Percentiles rank a stretch among this genome's conserved stretches.
These are phyloP conservation scores for Isabelozyma rhagii DNA, from an alignment of 805 yeast species.

Conservation along the genomic window DNA sequence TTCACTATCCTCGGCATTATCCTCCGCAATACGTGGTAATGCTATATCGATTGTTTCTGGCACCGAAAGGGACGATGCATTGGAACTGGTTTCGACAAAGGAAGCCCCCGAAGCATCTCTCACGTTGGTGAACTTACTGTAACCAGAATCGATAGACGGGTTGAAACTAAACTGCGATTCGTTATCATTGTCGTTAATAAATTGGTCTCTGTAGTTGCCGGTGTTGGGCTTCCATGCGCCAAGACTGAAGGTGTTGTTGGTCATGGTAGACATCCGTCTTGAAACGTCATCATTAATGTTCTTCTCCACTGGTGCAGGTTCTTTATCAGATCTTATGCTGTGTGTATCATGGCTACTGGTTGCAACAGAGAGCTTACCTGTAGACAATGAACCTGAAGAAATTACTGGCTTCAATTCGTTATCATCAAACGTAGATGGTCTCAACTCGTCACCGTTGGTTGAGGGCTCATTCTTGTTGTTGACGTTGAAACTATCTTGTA, in stretches of 20 bases:
- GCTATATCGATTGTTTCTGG: constrained; percentile 40
- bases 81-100: constrained; percentile 13
- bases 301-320: constrained; percentile 1
- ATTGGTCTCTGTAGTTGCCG: constrained; percentile 44
- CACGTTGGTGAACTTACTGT: constrained; percentile 31
- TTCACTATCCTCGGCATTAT: constrained; percentile 10
- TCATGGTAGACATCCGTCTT: constrained; percentile 33
- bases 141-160: constrained; percentile 16
- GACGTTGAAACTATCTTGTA: background rate
- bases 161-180: constrained; percentile 30
- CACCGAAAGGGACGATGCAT: constrained; percentile 28
- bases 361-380: constrained; percentile 14
- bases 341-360: constrained; percentile 2
- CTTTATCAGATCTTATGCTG: background rate
- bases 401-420: constrained; percentile 15
- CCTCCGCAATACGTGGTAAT: constrained; percentile 35
- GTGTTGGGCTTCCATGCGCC: constrained; percentile 64
- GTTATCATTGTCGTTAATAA: constrained; percentile 42
- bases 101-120: constrained; percentile 15
- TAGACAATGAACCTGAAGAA: constrained; percentile 27
- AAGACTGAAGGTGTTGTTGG: constrained; percentile 35
- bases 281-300: constrained; percentile 11
- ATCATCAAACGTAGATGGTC: too few relatives aligned
- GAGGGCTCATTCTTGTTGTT: background rate
- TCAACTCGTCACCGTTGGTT: background rate